Base-by-base conservation (phyloP, 345 rosid species). In the Microthlaspi erraticum region DNA sequence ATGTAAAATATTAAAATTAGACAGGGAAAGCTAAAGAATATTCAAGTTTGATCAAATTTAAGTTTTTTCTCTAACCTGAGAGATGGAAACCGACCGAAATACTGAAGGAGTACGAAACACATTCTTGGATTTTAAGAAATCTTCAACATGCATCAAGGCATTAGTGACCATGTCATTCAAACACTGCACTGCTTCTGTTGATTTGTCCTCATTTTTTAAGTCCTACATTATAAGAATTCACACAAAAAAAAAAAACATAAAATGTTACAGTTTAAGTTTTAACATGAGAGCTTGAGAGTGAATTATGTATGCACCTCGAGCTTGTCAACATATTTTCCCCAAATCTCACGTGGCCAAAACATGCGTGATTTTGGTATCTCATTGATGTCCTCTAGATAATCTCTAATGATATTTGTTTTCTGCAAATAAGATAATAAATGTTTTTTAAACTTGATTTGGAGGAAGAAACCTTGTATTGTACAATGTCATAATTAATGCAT, bases 261-360 rank as follows among this genome's bases (percentile, higher is more conserved):
- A 26, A 50, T 2, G 29, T 26, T 26, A 26, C 29, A 2, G 4
- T 23, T 23, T 23, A 23, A 23, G 26, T 23, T 23, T 23, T 23
- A 23, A 23, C 29, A 37, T 9, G 11, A 55, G 60, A 57, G 37
- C 10, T 38, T 36, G 42, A 48, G 50, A 69, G 44, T 64, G 72
- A 64, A 19, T 26, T 26, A 34, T 62, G 64, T 51, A 88, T 52
- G 63, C 38, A 93, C 98, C 96, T 93, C 97, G n/a, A 93, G 98
- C 70, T 89, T 91, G 73, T 77, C 64, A 8, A 79, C 96, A 81
- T 93, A 91, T 82, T 87, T 87, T 46, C 87, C 80, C 98, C 98
- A 93, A 39, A 89, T 86, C 72, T 93, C 79, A 4, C 84, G 89
- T 78, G 98, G 98, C 98, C 98, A 93, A 76, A 91, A 91, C 98